Base-by-base conservation (phyloP, 2,329 filamentous ascomycete species). In the Arthrobotrys entomopaga region DNA sequence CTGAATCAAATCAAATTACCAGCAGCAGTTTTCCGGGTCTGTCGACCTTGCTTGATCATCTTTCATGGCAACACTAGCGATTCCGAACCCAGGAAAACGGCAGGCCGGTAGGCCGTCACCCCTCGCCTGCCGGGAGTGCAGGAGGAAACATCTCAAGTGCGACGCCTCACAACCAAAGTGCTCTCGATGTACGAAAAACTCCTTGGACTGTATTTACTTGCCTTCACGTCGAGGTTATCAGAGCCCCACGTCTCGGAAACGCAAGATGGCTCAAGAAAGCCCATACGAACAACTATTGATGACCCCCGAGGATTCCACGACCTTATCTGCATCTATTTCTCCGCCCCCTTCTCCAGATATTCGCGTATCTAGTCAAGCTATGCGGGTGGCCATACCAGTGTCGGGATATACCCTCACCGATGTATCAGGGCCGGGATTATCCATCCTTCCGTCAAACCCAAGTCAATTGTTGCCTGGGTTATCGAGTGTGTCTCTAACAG, bases 131-230 rank as follows among this genome's bases (percentile, higher is more conserved):
- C n/a, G 1, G 42, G 6, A 46, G 42, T 46, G 42, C 16, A 46
- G 42, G 42, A 46, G 42, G 42, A 46, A 46, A 46, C 42, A 46
- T 19, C 15, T 46, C 42, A 46, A 46, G n/a, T 46, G 42, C 42
- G 42, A 46, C 16, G 42, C 42, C 42, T 7, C 42, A 46, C 42
- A 46, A 46, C 42, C 42, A 19, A 46, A 15, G 5, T 46, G 42
- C 16, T 46, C 42, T 5, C 13, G 42, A 19, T 46, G 42, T 46
- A 13, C 42, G 42, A 46, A 46, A 46, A n/a, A 13, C 16, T 46
- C 42, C 6, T 46, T 46, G 42, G 16, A n/a, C 42, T 46, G 42
- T 13, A 46, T 19, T 7, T 46, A 46, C 13, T 6, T 46, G 13
- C 4, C 42, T 7, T 46, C 42, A 13, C 42, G 42, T 46, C 42